Conservation (phyloP, 331 rosid species). For the Quercus phellos region DNA sequence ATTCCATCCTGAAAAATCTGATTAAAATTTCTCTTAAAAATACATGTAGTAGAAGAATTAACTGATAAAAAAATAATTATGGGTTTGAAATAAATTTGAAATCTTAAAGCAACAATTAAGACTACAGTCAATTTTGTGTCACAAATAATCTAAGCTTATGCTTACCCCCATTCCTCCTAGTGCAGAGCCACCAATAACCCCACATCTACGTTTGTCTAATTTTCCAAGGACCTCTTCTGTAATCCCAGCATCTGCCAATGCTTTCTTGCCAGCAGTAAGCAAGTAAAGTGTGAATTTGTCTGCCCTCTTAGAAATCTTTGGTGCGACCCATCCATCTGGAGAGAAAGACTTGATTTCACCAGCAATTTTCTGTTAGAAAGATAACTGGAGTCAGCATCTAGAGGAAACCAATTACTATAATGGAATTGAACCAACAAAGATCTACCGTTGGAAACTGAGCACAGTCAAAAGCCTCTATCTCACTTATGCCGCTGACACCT, state of each 20-base stretch:
- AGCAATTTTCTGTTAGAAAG: constrained; percentile 66
- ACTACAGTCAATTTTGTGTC: not conserved
- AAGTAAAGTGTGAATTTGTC: constrained; percentile 87
- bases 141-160: not conserved
- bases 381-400: constrained; percentile 25
- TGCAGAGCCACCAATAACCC: constrained; percentile 86
- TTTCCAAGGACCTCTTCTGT: constrained; percentile 63
- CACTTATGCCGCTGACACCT: constrained; percentile 91
- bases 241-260: constrained; percentile 82
- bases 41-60: not conserved
- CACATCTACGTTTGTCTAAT: constrained; percentile 71
- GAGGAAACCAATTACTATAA: constrained; percentile 4
- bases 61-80: not conserved
- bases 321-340: constrained; percentile 86
- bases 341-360: constrained; percentile 92
- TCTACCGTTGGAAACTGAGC: constrained; percentile 74
- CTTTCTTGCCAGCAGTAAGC: constrained; percentile 89
- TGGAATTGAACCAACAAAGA: not conserved
- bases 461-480: constrained; percentile 89
- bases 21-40: constrained; percentile 9
- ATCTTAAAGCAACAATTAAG: not conserved
- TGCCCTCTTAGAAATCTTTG: constrained; percentile 78
- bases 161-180: constrained; percentile 97
- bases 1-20: constrained; percentile 81
- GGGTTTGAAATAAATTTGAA: not conserved